These are phyloP conservation scores for Mycena rosella DNA, from an alignment of 768 basidiomycete genomes.

Conservation along the genomic window DNA sequence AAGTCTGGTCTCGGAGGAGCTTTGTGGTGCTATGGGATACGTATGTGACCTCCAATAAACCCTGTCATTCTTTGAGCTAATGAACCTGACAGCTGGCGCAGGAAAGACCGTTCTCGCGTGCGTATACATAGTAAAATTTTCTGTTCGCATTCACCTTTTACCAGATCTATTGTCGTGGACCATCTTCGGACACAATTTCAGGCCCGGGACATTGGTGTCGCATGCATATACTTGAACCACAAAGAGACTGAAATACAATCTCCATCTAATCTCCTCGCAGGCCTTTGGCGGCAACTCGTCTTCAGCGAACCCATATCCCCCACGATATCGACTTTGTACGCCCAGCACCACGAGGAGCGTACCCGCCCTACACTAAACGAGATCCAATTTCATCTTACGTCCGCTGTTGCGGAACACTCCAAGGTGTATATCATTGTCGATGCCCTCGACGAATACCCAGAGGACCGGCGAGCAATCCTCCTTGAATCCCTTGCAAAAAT, in stretches of 20 bases:
- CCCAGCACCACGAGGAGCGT: neutral
- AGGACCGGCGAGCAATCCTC: neutral
- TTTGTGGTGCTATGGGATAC: neutral
- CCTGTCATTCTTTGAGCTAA: neutral
- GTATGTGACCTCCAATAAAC: neutral
- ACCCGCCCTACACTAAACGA: neutral
- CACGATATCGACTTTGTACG: neutral
- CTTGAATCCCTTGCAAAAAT: neutral
- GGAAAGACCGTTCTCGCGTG: conserved; percentile 9
- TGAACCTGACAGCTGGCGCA: neutral
- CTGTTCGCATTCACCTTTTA: neutral
- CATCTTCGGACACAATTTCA: neutral
- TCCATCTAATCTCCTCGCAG: neutral
- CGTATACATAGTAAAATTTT: neutral
- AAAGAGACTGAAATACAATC: neutral
- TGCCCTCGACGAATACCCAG: conserved; percentile 20
- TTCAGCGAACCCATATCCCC: neutral
- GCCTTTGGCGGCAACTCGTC: conserved; percentile 2
- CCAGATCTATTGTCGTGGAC: neutral
- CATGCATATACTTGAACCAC: conserved; percentile 5
- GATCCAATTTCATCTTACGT: neutral
- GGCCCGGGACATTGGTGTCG: neutral
- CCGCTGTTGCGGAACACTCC: neutral
- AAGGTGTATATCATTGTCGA: no score
- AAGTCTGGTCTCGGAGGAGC: no score